Base-by-base conservation (phyloP, 805 yeast species). In the Ogataea pini region DNA sequence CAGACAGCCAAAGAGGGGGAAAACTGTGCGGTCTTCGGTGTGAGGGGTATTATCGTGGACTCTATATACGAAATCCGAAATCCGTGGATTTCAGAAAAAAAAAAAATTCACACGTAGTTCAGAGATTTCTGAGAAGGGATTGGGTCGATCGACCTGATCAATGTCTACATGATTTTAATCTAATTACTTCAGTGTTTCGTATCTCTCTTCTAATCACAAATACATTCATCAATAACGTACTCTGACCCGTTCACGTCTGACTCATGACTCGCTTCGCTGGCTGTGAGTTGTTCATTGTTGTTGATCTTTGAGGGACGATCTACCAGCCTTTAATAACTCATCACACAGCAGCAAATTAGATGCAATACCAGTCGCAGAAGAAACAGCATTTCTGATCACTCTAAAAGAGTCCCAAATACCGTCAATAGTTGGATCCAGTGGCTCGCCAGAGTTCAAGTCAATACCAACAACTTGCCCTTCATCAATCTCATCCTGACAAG, bases 341-440 rank as follows among this genome's bases (percentile, higher is more conserved):
- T 94, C 99, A 75, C 99, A 94, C 54, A 94, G 76, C 56, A 94
- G 77, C 61, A 94, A 73, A 66, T 94, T 94, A 54, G 94, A 84
- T 1, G 99, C 92, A 61, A 94, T 94, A 46, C 97, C 96, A 1
- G 95, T 86, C 32, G 98, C 96, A 39, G 96, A 84, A 43, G 90
- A 82, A 46, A 94, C 75, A 8, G 96, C 96, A 67, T 94, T 94
- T 72, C 99, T 83, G 51, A 94, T 73, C 33, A 94, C 99, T 57
- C 99, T 77, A 73, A 80, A 94, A 20, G 96, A 87, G 70, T 94
- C 99, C 96, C 97, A 94, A 49, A 94, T 82, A 52, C 99, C 99
- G 64, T 89, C 96, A 46, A 87, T 78, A 7, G 89, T 78, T 42
- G 99, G 97, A 64, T 92, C 97, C 80, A 92, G 84, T 42, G 97